Base-by-base conservation (phyloP, 306 rosid species). In the Gastrolobium villosum region DNA sequence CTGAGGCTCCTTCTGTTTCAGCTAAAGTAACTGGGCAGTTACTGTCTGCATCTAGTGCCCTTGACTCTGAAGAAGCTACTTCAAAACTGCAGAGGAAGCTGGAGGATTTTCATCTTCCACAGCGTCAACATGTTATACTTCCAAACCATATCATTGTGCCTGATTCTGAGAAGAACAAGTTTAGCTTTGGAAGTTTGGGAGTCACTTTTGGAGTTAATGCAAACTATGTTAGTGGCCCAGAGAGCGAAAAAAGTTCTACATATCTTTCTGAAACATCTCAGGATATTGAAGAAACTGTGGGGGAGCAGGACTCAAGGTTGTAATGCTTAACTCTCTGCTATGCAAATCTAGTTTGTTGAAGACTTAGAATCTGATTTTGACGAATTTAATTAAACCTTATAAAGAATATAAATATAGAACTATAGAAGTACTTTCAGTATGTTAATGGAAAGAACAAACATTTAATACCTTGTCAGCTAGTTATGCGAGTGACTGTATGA, bases 121-220 rank as follows among this genome's bases (percentile, higher is more conserved):
- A 87, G 77, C 91, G 94, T 63, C 97, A 92, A 53, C 89, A 85
- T 84, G 98, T 96, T 75, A 96, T 93, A 65, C 92, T 96, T 85
- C 99, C 98, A 53, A 87, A 91, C 80, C 98, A 93, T 83, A 93
- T 96, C 50, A 90, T 85, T 67, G 98, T 96, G 40, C 92, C 98
- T n/a, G 98, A 93, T 72, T 96, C 98, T 61, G 98, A 96, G 86
- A 88, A 93, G 83, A 85, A 87, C 62, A 93, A 96, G 86, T 83
- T 96, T 83, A 88, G 93, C 72, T 96, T 93, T 87, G 99, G 98
- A 84, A 96, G 98, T 87, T 91, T 96, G 90, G 98, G 92, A 61
- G 64, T 77, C 68, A 77, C 87, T 70, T 95, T 91, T 81, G 99
- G 92, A 15, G 82, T 86, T 57, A 61, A 82, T 70, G 76, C 88